Base-by-base conservation (phyloP, 202 grass and related monocot genomes). In the Tripidium arundinaceum region DNA sequence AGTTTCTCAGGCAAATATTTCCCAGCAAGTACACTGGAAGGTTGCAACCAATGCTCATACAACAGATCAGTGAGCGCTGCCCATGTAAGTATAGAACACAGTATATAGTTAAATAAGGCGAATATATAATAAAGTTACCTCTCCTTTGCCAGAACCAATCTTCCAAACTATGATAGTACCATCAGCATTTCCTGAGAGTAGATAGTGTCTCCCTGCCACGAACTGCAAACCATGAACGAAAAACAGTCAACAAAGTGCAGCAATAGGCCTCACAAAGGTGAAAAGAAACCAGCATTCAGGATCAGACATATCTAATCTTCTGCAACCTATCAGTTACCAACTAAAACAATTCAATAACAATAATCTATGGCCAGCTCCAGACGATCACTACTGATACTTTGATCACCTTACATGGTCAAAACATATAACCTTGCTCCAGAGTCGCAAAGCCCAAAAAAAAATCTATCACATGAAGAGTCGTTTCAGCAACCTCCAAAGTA, bases 111-210 rank as follows among this genome's bases (percentile, higher is more conserved):
- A 26, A 18, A 46, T 50, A 74, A 72, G 34, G 28, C 12, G 1
- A 54, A 78, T 60, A 81, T 2, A 42, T 8, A n/a, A 62, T 11
- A 28, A 76, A 16, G 41, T 65, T 19, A 98, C 95, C 86, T 93
- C 66, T 91, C 70, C 80, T 91, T 84, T 89, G 57, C 87, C 84
- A 83, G 85, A 84, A 86, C 73, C 68, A 68, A 99, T 86, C 70
- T 91, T 86, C 90, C 92, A 91, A 63, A 82, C 84, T 54, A 95
- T 87, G 78, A 99, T 91, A 54, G 68, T 75, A 59, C 92, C 96
- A 81, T 99, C 96, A 81, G 88, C 85, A 90, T 90, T 90, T 50
- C 92, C 90, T 3, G 92, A 99, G 14, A 99, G 67, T 25, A 99
- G 80, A 83, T 90, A 91, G 72, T 95, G 74, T 54, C 46, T 91